phyloP scores from a whole-genome alignment of 148 eudicot species.

The Rhododendron molle region DNA sequence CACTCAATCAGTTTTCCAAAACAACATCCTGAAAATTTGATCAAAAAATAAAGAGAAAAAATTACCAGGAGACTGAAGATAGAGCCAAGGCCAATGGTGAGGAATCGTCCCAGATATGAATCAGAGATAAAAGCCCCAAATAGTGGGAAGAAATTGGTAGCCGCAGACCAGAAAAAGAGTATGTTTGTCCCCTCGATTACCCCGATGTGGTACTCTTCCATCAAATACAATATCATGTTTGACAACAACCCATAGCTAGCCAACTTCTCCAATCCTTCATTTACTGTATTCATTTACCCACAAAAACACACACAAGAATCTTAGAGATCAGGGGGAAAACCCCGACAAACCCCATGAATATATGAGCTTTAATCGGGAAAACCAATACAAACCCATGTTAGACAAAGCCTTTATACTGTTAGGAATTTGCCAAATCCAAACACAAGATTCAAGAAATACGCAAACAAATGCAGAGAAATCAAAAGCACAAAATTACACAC shows the following conservation, averaged over 20 bases:
- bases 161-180: constrained; percentile 58
- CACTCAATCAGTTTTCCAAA: background rate
- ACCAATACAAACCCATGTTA: background rate
- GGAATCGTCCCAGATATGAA: constrained; percentile 70
- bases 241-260: constrained; percentile 77
- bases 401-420: background rate
- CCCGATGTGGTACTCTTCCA: constrained; percentile 62
- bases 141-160: constrained; percentile 70
- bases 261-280: constrained; percentile 84
- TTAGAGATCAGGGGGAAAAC: background rate
- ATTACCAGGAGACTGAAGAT: constrained; percentile 62
- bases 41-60: background rate
- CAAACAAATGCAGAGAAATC: background rate
- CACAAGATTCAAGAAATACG: background rate
- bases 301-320: background rate
- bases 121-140: constrained; percentile 81
- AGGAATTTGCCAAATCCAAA: background rate
- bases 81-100: constrained; percentile 71
- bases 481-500: background rate
- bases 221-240: constrained; percentile 75
- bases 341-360: background rate
- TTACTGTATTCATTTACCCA: constrained; percentile 32
- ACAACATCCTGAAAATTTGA: background rate
- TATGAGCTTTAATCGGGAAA: background rate
- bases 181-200: constrained; percentile 49